Evolutionary conservation across 257 asterid species (phyloP).

Genomic region (Petunia secreta): DNA sequence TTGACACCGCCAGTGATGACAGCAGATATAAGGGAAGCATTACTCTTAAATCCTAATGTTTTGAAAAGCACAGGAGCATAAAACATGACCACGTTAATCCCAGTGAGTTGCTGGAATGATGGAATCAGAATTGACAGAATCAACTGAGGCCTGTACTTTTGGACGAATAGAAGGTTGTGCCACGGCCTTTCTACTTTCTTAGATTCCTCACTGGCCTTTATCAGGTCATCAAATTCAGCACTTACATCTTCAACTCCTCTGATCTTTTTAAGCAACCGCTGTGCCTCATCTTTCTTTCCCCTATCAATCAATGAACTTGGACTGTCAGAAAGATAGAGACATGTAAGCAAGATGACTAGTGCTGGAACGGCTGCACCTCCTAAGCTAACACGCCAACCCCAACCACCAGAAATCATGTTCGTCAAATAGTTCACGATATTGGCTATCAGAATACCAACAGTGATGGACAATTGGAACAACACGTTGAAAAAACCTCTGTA

Average conservation of each 20-base stretch:
- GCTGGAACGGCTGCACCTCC: conserved; percentile 23
- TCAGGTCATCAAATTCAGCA: too few relatives aligned
- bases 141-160: not conserved
- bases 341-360: conserved; percentile 20
- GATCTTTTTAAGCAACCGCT: too few relatives aligned
- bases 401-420: conserved; percentile 25
- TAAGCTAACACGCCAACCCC: conserved; percentile 35
- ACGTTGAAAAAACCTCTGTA: conserved; percentile 26
- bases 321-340: not conserved
- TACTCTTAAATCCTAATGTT: conserved; percentile 25
- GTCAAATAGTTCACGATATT: conserved; percentile 10
- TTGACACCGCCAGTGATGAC: conserved; percentile 27
- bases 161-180: too few relatives aligned
- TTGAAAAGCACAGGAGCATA: conserved; percentile 34
- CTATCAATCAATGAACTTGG: too few relatives aligned
- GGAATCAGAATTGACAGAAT: too few relatives aligned
- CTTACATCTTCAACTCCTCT: too few relatives aligned
- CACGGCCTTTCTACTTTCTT: too few relatives aligned
- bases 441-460: conserved; percentile 26
- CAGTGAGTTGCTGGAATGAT: too few relatives aligned
- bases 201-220: too few relatives aligned
- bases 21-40: conserved; percentile 29
- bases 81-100: conserved; percentile 26
- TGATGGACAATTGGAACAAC: conserved; percentile 28
- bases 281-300: too few relatives aligned